Conservation (phyloP, 345 rosid genomes). For the Eucalyptus pauciflora region DNA sequence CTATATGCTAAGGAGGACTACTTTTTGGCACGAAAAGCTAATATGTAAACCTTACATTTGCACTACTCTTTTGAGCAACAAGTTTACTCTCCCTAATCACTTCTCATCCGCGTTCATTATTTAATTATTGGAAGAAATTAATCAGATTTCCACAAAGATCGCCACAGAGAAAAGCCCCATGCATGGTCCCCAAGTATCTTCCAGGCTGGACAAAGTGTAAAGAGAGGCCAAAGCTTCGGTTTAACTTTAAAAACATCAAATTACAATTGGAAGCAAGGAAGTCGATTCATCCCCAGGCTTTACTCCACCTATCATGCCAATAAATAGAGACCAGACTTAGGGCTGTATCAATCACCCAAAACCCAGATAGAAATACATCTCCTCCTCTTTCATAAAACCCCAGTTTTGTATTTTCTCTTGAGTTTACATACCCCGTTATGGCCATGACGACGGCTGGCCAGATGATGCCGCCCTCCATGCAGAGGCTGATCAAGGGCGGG, state of each 20-base stretch:
- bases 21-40: too few species aligned
- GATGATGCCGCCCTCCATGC: not conserved
- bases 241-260: slow-evolving; percentile 3
- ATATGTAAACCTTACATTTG: not conserved
- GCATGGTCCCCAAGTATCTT: too few species aligned
- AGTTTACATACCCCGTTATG: not conserved
- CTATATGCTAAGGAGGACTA: too few species aligned
- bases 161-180: too few species aligned
- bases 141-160: not conserved
- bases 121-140: not conserved
- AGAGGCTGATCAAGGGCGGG: slow-evolving; percentile 5
- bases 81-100: not conserved
- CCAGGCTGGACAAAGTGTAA: too few species aligned
- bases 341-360: not conserved
- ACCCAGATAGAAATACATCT: not conserved
- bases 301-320: not conserved
- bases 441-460: not conserved
- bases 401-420: not conserved
- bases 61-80: not conserved
- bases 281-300: slow-evolving; percentile 28
- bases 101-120: not conserved
- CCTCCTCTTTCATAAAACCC: not conserved
- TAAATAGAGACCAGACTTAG: not conserved
- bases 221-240: not conserved
- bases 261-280: slow-evolving; percentile 54